Evolutionary conservation across 371 early-diverging fungal species (phyloP).

Genomic region (Mucor irregularis): DNA sequence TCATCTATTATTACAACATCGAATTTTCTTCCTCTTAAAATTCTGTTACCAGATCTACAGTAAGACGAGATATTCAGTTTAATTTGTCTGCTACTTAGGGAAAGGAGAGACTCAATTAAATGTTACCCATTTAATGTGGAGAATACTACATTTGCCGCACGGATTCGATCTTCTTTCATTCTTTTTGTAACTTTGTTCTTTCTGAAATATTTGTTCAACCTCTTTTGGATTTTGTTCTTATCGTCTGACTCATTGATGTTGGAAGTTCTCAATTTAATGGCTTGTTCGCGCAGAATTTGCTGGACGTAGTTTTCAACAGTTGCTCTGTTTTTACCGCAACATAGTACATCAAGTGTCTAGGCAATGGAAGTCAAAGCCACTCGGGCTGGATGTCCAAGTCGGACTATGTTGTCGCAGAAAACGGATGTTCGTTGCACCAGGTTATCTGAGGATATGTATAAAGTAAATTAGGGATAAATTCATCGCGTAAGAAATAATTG

Average conservation of each 20-base stretch:
- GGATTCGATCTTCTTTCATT: conserved; percentile 63
- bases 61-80: background rate
- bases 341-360: conserved; percentile 47
- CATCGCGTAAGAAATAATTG: too few relatives aligned
- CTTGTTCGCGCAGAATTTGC: too few relatives aligned
- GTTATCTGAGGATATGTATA: too few relatives aligned
- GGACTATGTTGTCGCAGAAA: too few relatives aligned
- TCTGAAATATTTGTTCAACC: too few relatives aligned
- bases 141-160: conserved; percentile 57
- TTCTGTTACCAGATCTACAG: conserved; percentile 51
- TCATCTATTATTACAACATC: conserved; percentile 95
- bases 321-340: too few relatives aligned
- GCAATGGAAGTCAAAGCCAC: conserved; percentile 66
- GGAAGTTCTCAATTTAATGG: too few relatives aligned
- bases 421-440: too few relatives aligned
- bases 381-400: conserved; percentile 85
- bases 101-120: background rate
- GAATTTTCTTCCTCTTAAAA: conserved; percentile 60
- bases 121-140: conserved; percentile 58
- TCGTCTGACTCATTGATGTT: too few relatives aligned
- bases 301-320: too few relatives aligned
- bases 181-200: conserved; percentile 55
- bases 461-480: too few relatives aligned
- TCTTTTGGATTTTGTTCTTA: too few relatives aligned
- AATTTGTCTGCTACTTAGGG: background rate